phyloP scores from a whole-genome alignment of 1,139 yeast species.

The Pichia sp. region DNA sequence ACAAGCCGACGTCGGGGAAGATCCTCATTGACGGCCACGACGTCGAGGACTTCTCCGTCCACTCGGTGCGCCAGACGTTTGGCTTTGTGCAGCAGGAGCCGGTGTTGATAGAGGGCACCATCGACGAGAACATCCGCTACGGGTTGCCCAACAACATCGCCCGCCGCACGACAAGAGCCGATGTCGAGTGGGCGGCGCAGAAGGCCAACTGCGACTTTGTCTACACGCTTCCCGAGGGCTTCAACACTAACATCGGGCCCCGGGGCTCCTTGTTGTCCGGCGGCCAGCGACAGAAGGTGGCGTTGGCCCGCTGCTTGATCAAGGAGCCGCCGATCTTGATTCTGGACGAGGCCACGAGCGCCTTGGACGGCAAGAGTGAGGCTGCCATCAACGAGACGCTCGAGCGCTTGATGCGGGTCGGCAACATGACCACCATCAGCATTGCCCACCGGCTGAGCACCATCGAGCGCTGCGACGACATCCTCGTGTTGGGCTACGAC shows the following conservation, averaged over 20 bases:
- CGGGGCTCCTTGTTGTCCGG: constrained; percentile 85
- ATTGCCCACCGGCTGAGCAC: constrained; percentile 93
- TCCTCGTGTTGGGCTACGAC: constrained; percentile 69
- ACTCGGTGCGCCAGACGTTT: constrained; percentile 60
- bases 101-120: constrained; percentile 82
- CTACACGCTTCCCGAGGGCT: constrained; percentile 70
- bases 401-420: constrained; percentile 50
- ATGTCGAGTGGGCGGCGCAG: constrained; percentile 66
- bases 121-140: constrained; percentile 79
- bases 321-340: constrained; percentile 68
- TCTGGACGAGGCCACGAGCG: constrained; percentile 80
- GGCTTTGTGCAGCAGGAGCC: constrained; percentile 97
- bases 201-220: constrained; percentile 82
- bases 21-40: constrained; percentile 68
- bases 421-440: constrained; percentile 67
- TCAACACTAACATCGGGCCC: constrained; percentile 83
- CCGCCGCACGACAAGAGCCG: constrained; percentile 53
- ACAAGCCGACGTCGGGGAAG: constrained; percentile 67
- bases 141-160: constrained; percentile 47
- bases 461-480: constrained; percentile 75
- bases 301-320: constrained; percentile 76
- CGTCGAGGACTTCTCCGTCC: constrained; percentile 63
- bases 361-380: constrained; percentile 78
- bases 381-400: constrained; percentile 69
- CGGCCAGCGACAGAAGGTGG: constrained; percentile 81